phyloP scores from a whole-genome alignment of 306 rosid species.

The Castanea sativa region DNA sequence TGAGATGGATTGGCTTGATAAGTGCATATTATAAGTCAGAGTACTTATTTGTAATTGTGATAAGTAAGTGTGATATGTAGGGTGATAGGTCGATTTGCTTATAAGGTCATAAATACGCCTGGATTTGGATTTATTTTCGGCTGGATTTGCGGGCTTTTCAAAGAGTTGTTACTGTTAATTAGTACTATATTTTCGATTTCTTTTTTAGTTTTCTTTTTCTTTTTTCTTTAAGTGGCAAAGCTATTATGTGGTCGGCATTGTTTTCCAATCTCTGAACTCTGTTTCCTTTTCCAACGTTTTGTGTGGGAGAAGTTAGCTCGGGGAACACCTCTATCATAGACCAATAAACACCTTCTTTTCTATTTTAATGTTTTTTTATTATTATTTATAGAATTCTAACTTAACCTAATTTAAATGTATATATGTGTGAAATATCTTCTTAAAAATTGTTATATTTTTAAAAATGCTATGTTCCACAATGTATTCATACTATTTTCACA shows the following conservation, averaged over 20 bases:
- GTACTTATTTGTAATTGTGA: neutral
- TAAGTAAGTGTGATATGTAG: fast-evolving
- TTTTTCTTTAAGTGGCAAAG: neutral
- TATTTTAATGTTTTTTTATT: no score
- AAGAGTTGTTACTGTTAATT: neutral
- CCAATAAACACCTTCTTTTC: no score
- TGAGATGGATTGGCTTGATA: slow-evolving; percentile 37
- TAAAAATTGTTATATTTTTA: no score
- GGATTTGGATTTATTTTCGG: slow-evolving; percentile 46
- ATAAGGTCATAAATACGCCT: slow-evolving; percentile 36
- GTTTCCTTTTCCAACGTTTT: no score
- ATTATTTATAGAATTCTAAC: no score
- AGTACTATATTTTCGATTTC: no score
- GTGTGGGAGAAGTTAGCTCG: no score
- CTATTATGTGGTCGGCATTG: neutral
- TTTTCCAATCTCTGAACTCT: no score
- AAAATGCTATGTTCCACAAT: no score
- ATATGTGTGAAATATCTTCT: fast-evolving
- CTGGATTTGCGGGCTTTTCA: slow-evolving; percentile 42
- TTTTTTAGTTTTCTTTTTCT: neutral
- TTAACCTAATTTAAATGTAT: no score
- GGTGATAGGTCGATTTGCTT: fast-evolving
- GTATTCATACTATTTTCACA: no score
- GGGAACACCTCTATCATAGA: no score
- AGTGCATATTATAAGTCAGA: fast-evolving